phyloP scores from a whole-genome alignment of 495 filamentous ascomycete genomes.

The Immersiella caudata region DNA sequence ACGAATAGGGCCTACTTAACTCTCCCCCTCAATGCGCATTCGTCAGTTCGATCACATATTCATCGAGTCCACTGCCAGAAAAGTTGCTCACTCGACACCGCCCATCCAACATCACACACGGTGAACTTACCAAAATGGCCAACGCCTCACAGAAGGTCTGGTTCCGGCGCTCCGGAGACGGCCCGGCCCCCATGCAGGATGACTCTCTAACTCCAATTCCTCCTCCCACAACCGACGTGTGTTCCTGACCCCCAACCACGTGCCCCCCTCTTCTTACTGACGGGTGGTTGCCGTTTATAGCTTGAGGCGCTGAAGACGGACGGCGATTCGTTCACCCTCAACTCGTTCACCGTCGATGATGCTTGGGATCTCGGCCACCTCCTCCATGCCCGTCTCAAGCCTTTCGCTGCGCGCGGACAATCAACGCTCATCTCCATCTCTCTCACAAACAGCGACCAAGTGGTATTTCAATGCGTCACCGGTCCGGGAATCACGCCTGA shows the following conservation, averaged over 20 bases:
- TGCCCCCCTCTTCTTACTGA: background rate
- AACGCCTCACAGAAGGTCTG: background rate
- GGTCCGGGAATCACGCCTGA: slow-evolving; percentile 62
- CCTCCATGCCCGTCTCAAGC: slow-evolving; percentile 63
- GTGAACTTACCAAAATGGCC: background rate
- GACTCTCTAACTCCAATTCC: background rate
- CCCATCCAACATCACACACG: background rate
- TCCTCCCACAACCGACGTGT: background rate
- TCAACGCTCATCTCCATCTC: slow-evolving; percentile 69
- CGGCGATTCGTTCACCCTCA: slow-evolving; percentile 52
- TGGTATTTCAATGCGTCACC: slow-evolving; percentile 50
- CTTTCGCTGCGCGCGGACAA: slow-evolving; percentile 43
- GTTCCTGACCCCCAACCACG: background rate
- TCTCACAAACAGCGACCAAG: slow-evolving; percentile 57
- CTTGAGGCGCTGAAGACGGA: slow-evolving; percentile 16
- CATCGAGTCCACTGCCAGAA: background rate
- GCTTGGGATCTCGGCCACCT: slow-evolving; percentile 68
- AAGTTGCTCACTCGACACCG: background rate
- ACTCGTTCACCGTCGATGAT: slow-evolving; percentile 64
- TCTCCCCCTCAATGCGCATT: background rate
- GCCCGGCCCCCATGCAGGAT: background rate
- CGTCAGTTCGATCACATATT: background rate
- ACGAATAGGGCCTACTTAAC: background rate
- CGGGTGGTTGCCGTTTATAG: background rate
- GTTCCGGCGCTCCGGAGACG: background rate